Percentiles rank a stretch among this genome's conserved stretches.
These are phyloP conservation scores for Ogataea methanolica DNA, from an alignment of 805 yeast species.

Conservation along the genomic window DNA sequence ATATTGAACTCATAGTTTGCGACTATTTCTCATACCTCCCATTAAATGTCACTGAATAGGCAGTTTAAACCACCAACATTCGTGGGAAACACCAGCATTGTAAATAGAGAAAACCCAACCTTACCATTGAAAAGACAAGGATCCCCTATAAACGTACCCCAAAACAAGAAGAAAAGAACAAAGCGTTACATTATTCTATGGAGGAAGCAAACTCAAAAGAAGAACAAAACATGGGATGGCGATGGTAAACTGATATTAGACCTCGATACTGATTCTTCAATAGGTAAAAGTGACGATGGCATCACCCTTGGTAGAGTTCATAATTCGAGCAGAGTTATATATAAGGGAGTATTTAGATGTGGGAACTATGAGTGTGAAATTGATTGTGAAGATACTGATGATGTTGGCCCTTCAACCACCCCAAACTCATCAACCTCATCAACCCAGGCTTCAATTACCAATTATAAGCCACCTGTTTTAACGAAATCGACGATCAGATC, in stretches of 20 bases:
- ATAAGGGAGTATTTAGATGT: slow-evolving; percentile 37
- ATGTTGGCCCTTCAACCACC: not conserved
- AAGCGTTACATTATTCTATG: slow-evolving; percentile 43
- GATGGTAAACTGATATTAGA: slow-evolving; percentile 60
- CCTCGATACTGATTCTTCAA: slow-evolving; percentile 11
- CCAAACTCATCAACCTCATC: not conserved
- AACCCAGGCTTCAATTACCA: not conserved
- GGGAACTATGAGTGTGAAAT: slow-evolving; percentile 63
- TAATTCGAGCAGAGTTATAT: slow-evolving; percentile 14
- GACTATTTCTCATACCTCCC: no score
- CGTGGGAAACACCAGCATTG: no score
- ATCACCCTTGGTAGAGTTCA: slow-evolving; percentile 16
- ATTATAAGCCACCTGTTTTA: not conserved
- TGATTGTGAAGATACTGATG: slow-evolving; percentile 37
- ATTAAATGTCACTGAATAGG: no score
- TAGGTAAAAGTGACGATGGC: slow-evolving; percentile 28
- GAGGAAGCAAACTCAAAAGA: slow-evolving; percentile 68
- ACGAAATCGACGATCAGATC: not conserved
- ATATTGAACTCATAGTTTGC: no score
- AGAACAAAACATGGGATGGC: slow-evolving; percentile 93
- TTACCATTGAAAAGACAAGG: not conserved
- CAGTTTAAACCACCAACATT: no score
- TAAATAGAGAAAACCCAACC: no score
- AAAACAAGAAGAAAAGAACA: not conserved
- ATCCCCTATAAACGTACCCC: not conserved